Evolutionary conservation across 345 rosid genomes (phyloP).

Genomic region (Populus pruinosa): DNA sequence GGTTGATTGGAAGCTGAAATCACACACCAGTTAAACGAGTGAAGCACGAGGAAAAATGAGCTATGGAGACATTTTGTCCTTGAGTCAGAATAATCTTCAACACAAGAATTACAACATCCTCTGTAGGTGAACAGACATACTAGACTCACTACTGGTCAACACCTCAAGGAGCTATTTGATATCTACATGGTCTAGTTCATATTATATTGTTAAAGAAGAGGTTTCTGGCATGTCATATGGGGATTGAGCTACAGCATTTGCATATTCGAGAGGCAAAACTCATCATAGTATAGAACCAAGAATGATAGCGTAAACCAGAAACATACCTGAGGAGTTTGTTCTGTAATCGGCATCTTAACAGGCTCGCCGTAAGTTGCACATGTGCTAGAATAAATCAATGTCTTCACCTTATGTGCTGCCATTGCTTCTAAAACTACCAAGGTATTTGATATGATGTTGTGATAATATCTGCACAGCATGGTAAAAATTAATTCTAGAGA

Average conservation of each 20-base stretch:
- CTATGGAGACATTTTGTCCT: background rate
- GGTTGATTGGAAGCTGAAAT: slow-evolving; percentile 78
- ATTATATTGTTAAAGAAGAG: background rate
- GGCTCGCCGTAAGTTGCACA: slow-evolving; percentile 99
- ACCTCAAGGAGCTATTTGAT: background rate
- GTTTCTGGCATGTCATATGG: background rate
- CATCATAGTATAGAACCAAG: background rate
- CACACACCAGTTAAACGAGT: slow-evolving; percentile 5
- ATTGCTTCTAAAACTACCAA: slow-evolving; percentile 82
- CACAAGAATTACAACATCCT: background rate
- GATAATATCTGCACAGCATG: slow-evolving; percentile 67
- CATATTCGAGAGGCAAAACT: background rate
- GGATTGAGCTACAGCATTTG: background rate
- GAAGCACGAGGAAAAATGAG: background rate
- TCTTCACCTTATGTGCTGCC: slow-evolving; percentile 73
- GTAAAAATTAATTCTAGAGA: background rate
- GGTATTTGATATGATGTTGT: slow-evolving; percentile 94
- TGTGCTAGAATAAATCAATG: slow-evolving; percentile 94
- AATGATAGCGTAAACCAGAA: background rate
- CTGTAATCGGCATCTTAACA: slow-evolving; percentile 90
- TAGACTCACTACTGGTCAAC: background rate
- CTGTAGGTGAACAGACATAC: background rate
- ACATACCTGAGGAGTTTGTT: slow-evolving; percentile 77
- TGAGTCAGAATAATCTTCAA: background rate
- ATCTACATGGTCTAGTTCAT: background rate